phyloP scores from a whole-genome alignment of 2,329 filamentous ascomycete genomes.

The Trichoderma afroharzianum region DNA sequence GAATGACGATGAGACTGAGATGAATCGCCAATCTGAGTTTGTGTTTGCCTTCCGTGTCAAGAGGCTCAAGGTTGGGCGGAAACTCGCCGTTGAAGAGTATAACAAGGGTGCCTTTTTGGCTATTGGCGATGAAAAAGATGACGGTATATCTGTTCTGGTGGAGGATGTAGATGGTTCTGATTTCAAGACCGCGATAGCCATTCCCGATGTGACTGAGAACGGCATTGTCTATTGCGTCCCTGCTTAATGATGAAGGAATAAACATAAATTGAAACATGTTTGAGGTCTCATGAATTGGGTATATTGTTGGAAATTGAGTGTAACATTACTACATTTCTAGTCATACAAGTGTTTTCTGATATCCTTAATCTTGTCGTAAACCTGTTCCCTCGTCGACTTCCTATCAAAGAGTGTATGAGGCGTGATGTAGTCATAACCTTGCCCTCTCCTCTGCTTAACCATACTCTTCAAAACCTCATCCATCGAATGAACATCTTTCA shows the following conservation, averaged over 20 bases:
- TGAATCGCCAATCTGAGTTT: neutral
- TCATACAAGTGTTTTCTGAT: neutral
- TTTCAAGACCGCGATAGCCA: neutral
- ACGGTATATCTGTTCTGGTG: neutral
- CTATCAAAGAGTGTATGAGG: neutral
- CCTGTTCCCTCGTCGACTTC: neutral
- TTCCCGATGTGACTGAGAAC: neutral
- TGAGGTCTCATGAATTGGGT: neutral
- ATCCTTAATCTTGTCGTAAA: neutral
- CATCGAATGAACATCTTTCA: neutral
- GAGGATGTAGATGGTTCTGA: slow-evolving; percentile 1
- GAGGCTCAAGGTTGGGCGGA: neutral
- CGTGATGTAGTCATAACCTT: neutral
- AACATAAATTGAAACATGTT: neutral
- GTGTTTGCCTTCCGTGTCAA: slow-evolving; percentile 6
- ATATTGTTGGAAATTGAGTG: neutral
- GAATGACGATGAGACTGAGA: neutral
- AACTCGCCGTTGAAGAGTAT: neutral
- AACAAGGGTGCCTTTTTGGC: neutral
- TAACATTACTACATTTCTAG: neutral
- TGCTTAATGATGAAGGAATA: neutral
- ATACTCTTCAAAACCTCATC: neutral
- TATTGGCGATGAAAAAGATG: neutral
- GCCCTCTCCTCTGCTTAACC: neutral
- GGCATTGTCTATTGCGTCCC: neutral